Base-by-base conservation (phyloP, 2,329 filamentous ascomycete species). In the Fusarium sp. region DNA sequence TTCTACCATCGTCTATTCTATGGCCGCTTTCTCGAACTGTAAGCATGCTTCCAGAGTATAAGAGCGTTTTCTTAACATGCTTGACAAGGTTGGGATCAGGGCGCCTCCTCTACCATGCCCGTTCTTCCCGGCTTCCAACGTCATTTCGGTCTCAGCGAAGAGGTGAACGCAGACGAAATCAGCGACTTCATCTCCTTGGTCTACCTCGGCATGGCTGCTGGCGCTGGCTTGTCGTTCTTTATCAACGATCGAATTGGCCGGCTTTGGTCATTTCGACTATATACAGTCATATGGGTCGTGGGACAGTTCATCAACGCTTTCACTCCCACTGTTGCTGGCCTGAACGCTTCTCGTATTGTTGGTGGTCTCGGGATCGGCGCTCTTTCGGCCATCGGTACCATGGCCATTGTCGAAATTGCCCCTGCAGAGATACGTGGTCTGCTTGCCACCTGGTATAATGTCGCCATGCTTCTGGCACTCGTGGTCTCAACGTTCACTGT, bases 401-500 rank as follows among this genome's bases (percentile, higher is more conserved):
- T 82, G 54, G 75, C 76, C 8, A 77, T 83, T 34, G 79, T 78
- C 8, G 81, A 83, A 66, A 78, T 82, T 16, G 78, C 81, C 1
- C 80, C 81, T 0, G 61, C 74, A 8, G 80, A 81, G 56, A 79
- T 81, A 6, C 78, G 81, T 13, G 81, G 81, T 11, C 69, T 83
- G 1, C 56, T 83, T 11, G 69, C 77, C 0, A 66, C 74, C 1
- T 82, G 79, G 80, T 82, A 79, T 67, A 76, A 53, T 46, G 77
- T 82, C 6, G 73, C 73, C n/a, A 79, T 83, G 76, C 54, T 15
- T 4, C 39, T 41, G 8, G 39, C 15, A 15, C 39, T 41, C 15
- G n/a, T 41, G 2, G n/a, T 15, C 18, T 15, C 15, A 41, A 41
- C n/a, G 4, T 41, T 41, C 39, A 16, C n/a, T 16, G 39, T 41